These are phyloP conservation scores for Rhizopogon vesiculosus DNA, from an alignment of 768 basidiomycete genomes.

Conservation along the genomic window DNA sequence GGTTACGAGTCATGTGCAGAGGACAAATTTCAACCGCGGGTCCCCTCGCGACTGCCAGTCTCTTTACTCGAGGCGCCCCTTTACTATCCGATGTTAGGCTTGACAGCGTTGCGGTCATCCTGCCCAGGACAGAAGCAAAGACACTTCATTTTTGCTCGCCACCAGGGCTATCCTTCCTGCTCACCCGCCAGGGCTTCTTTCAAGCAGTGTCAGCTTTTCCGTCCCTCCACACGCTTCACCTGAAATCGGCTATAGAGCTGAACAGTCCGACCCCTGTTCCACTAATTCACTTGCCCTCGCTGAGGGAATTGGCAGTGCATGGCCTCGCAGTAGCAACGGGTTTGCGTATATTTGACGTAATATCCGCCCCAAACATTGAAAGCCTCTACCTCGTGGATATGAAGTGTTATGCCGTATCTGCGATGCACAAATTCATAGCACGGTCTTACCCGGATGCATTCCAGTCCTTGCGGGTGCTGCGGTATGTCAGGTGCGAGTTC, in stretches of 20 bases:
- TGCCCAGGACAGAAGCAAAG: conserved; percentile 16
- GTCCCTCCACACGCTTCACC: conserved; percentile 17
- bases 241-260: conserved; percentile 28
- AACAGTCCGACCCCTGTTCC: conserved; percentile 12
- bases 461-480: conserved; percentile 22
- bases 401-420: conserved; percentile 18
- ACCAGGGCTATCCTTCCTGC: conserved; percentile 27
- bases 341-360: conserved; percentile 26
- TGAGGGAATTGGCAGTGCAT: conserved; percentile 27
- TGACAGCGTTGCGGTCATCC: conserved; percentile 24
- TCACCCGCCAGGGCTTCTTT: conserved; percentile 20
- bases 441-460: conserved; percentile 22
- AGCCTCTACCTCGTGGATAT: conserved; percentile 27
- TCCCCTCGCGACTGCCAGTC: conserved; percentile 14
- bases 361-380: conserved; percentile 27
- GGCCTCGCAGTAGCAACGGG: conserved; percentile 24
- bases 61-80: conserved; percentile 29
- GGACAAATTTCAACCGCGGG: conserved; percentile 24
- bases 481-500: conserved; percentile 27
- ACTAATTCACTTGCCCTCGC: conserved; percentile 17
- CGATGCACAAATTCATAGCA: conserved; percentile 24
- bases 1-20: conserved; percentile 24
- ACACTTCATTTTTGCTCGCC: conserved; percentile 28
- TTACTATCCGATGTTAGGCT: conserved; percentile 27
- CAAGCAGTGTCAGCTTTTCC: conserved; percentile 16